Base-by-base conservation (phyloP, 108 stramenopile species). In the Cyclotella choctawhatcheeana region DNA sequence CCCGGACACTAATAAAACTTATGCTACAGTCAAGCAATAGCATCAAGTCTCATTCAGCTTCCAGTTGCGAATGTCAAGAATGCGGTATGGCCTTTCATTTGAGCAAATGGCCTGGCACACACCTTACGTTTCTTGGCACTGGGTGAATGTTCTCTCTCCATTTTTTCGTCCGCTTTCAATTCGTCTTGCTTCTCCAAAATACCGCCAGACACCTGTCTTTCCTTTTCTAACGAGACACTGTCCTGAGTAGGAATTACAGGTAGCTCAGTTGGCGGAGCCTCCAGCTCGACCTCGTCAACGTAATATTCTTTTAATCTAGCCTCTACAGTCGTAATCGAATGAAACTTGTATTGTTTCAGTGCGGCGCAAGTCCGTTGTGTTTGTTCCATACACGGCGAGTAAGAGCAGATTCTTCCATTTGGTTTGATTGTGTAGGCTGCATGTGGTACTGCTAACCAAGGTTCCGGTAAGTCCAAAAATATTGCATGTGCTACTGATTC, bases 361-460 rank as follows among this genome's bases (percentile, higher is more conserved):
- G 88, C 85, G 14, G 54, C 80, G 22, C 81, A 62, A 6, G 87
- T 84, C 21, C 83, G 82, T 74, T 96, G 94, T 17, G 93, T 90
- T 77, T 98, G 98, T 81, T 98, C 98, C 56, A 98, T 87, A 73
- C 98, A 98, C 8, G 98, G 98, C 26, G 88, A 89, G 82, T 97
- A 98, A 18, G 89, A 89, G 12, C 94, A 89, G 6, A 98, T 56
- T 21, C 88, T 71, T 0, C 88, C 93, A 60, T 82, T 84, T 13
- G 85, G 84, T 71, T 91, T 88, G 4, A 97, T 54, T 32, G 77
- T 79, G 69, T 84, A 58, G 13, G 86, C 92, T 12, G 93, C 97
- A 74, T 96, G 88, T 18, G 85, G 88, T 16, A 97, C 76, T 20
- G 98, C 98, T 32, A 85, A 55, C 98, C 97, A 97, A 7, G 98